Base-by-base conservation (phyloP, 306 rosid genomes). In the Rosa persica region DNA sequence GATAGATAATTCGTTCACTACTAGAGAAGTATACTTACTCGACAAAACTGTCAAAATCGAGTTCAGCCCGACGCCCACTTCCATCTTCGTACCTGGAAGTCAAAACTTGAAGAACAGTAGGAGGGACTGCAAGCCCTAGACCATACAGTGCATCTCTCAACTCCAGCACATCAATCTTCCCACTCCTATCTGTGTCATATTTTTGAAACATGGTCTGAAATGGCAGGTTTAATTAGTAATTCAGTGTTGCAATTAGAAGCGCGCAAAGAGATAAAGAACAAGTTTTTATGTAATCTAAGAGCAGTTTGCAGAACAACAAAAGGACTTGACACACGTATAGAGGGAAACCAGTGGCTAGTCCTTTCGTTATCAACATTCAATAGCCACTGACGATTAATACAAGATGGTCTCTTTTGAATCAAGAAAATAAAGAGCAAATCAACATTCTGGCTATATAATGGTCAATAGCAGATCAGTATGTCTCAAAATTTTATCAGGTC, bases 101-200 rank as follows among this genome's bases (percentile, higher is more conserved):
- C 77, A 92, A 77, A 72, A 92, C 88, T 74, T 89, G 90, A 69
- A 94, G 97, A 80, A 90, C 93, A 0, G 95, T 84, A 66, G 83
- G 87, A 1, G 97, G 97, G 58, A 90, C 80, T 2, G 87, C 87
- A 79, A 87, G 90, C 71, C 98, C 97, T 78, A 89, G 87, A 69
- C 97, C 93, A 80, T 88, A 94, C 23, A 90, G 87, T 71, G 98
- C 98, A 83, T 94, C 98, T 78, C 97, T 90, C 57, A 94, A 79
- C 77, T 94, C 98, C 86, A 92, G 55, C 48, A 82, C 85, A 80
- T 92, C 95, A 75, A 94, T 94, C 70, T 84, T 92, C 39, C 97
- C 97, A 79, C 98, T 94, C 80, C 86, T 83, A 83, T 94, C 97
- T 87, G 76, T 87, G 78, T 94, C 97, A 42, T 92, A 94, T 82